Percentiles rank a stretch among this genome's conserved stretches.
Evolutionary conservation across 441 rosid genomes (phyloP).

Genomic region (Macaranga tanarius): DNA sequence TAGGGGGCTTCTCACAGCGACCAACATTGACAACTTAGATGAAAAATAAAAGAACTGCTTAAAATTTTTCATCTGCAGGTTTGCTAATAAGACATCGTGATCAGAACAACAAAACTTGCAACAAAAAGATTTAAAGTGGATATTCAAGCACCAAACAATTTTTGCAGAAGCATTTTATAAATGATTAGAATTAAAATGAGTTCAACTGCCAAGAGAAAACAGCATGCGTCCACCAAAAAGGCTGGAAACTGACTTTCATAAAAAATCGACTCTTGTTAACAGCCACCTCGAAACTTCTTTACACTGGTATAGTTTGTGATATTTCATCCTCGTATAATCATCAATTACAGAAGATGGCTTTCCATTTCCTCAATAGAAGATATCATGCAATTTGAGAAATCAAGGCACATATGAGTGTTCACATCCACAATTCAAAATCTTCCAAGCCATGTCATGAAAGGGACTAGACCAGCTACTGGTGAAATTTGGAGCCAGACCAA

Average conservation of each 20-base stretch:
- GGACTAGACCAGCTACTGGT: neutral
- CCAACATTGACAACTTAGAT: neutral
- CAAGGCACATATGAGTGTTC: neutral
- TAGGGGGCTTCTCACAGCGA: neutral
- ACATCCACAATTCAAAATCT: neutral
- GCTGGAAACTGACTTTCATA: neutral
- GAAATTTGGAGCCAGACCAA: neutral
- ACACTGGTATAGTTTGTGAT: neutral
- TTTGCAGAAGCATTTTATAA: neutral
- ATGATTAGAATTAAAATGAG: neutral
- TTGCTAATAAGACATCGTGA: neutral
- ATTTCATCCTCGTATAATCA: neutral
- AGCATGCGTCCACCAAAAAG: neutral
- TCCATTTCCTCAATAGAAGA: neutral
- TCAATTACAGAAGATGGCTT: neutral
- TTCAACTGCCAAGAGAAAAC: neutral
- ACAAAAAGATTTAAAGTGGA: neutral
- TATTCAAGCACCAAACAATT: neutral
- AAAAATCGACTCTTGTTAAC: neutral
- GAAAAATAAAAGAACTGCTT: neutral
- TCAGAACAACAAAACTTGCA: neutral
- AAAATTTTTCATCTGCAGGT: neutral
- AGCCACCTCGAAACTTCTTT: neutral
- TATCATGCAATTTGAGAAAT: constrained; percentile 3
- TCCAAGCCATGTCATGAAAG: neutral